Conservation (phyloP, 208 protist genomes). For the Acanthamoeba triangularis region DNA sequence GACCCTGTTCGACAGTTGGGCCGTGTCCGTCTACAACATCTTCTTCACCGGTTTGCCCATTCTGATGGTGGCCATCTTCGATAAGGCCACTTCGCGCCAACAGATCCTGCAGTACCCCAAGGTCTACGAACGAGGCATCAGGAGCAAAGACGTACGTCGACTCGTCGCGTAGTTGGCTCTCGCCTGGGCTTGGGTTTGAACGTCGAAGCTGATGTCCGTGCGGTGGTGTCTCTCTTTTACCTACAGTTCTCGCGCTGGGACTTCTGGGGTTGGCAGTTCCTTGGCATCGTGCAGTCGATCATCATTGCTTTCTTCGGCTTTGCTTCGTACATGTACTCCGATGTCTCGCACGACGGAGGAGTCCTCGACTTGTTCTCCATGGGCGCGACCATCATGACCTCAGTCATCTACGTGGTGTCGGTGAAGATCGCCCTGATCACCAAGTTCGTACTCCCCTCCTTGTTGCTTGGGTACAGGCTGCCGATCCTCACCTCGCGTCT, state of each 20-base stretch:
- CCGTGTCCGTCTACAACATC: slow-evolving; percentile 91
- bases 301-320: slow-evolving; percentile 71
- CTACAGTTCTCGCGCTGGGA: slow-evolving; percentile 20
- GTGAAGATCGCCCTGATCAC: slow-evolving; percentile 57
- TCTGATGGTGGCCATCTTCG: slow-evolving; percentile 90
- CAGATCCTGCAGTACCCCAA: slow-evolving; percentile 52
- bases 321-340: slow-evolving; percentile 8
- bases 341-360: slow-evolving; percentile 35
- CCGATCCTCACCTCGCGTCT: background rate
- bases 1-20: slow-evolving; percentile 83
- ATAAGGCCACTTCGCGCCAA: slow-evolving; percentile 84
- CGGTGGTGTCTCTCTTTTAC: background rate
- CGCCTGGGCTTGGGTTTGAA: too few species aligned
- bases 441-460: background rate
- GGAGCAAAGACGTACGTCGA: slow-evolving; percentile 58
- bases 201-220: background rate
- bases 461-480: background rate
- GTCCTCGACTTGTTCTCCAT: slow-evolving; percentile 64
- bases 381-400: slow-evolving; percentile 57
- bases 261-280: slow-evolving; percentile 73
- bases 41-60: slow-evolving; percentile 93
- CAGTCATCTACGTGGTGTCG: slow-evolving; percentile 33
- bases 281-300: slow-evolving; percentile 66
- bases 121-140: slow-evolving; percentile 60
- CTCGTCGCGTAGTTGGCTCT: background rate